These are phyloP conservation scores for Saturnispora silvae DNA, from an alignment of 805 yeast genomes.

Conservation along the genomic window DNA sequence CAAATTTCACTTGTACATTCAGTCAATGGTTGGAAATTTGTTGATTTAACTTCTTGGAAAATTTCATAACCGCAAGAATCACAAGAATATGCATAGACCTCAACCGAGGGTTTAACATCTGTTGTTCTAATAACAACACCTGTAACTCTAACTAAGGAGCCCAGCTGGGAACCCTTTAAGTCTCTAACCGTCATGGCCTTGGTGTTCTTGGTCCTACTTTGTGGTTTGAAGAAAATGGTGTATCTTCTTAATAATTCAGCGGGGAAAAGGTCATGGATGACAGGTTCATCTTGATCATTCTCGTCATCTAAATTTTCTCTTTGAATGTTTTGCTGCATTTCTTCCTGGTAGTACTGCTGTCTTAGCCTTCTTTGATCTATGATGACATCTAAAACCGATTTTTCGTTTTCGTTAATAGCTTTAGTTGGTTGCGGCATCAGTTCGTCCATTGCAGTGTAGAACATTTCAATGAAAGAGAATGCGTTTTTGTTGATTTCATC, in stretches of 20 bases:
- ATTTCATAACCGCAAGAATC: slow-evolving; percentile 95
- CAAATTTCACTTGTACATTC: slow-evolving; percentile 85
- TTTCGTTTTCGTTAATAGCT: slow-evolving; percentile 58
- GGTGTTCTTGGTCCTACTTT: slow-evolving; percentile 32
- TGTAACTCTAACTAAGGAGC: slow-evolving; percentile 78
- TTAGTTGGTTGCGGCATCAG: slow-evolving; percentile 81
- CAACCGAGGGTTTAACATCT: slow-evolving; percentile 88
- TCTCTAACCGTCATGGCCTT: slow-evolving; percentile 82
- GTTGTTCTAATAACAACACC: slow-evolving; percentile 94
- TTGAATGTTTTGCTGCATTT: slow-evolving; percentile 51
- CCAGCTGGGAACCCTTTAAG: slow-evolving; percentile 72
- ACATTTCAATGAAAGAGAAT: slow-evolving; percentile 66
- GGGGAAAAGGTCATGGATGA: slow-evolving; percentile 55
- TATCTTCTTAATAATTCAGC: slow-evolving; percentile 81
- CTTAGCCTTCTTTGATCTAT: slow-evolving; percentile 81
- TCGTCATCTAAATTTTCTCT: slow-evolving; percentile 29
- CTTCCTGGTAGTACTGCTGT: slow-evolving; percentile 62
- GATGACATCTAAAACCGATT: slow-evolving; percentile 88
- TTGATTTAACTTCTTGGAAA: slow-evolving; percentile 85
- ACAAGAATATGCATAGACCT: slow-evolving; percentile 92
- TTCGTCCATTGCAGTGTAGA: slow-evolving; percentile 65
- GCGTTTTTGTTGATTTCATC: slow-evolving; percentile 63
- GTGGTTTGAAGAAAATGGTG: slow-evolving; percentile 76
- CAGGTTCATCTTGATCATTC: slow-evolving; percentile 13
- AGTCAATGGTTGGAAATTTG: slow-evolving; percentile 73